A percentile compares a stretch with the other conserved stretches of the same genome.
Evolutionary conservation across 768 basidiomycete species (phyloP).

Genomic region (Epithele typhae): DNA sequence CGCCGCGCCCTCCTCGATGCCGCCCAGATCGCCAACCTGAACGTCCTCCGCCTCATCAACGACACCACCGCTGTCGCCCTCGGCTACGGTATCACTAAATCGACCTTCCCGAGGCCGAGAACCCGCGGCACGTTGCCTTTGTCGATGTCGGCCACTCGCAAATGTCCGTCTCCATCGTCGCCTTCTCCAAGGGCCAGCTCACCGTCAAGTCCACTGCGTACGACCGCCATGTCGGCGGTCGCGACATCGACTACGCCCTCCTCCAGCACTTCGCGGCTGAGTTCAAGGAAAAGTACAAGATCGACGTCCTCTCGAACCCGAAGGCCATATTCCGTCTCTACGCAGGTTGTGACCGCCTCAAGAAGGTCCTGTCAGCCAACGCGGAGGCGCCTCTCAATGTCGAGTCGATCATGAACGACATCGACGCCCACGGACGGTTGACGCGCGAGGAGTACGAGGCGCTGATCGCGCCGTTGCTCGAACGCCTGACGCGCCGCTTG

Average conservation of each 20-base stretch:
- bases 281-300: conserved; percentile 97
- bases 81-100: conserved; percentile 98
- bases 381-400: conserved; percentile 84
- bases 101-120: conserved; percentile 84
- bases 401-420: conserved; percentile 94
- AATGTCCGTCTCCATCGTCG: conserved; percentile 82
- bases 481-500: conserved; percentile 72
- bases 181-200: conserved; percentile 93
- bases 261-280: conserved; percentile 84
- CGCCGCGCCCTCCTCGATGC: conserved; percentile 88
- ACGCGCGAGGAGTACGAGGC: conserved; percentile 78
- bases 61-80: conserved; percentile 95
- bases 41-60: conserved; percentile 92
- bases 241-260: conserved; percentile 92
- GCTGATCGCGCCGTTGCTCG: conserved; percentile 72
- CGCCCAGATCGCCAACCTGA: conserved; percentile 84
- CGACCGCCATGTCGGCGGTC: conserved; percentile 92
- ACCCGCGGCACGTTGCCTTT: conserved; percentile 84
- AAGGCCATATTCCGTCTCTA: conserved; percentile 91
- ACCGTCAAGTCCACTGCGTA: conserved; percentile 84
- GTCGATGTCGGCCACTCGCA: conserved; percentile 94
- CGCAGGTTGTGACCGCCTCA: conserved; percentile 88
- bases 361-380: conserved; percentile 96
- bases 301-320: conserved; percentile 87
- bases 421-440: conserved; percentile 87